Percentiles rank a stretch among this genome's conserved stretches.
Evolutionary conservation across 2,329 filamentous ascomycete genomes (phyloP).

Genomic region (Aureobasidium sp.): DNA sequence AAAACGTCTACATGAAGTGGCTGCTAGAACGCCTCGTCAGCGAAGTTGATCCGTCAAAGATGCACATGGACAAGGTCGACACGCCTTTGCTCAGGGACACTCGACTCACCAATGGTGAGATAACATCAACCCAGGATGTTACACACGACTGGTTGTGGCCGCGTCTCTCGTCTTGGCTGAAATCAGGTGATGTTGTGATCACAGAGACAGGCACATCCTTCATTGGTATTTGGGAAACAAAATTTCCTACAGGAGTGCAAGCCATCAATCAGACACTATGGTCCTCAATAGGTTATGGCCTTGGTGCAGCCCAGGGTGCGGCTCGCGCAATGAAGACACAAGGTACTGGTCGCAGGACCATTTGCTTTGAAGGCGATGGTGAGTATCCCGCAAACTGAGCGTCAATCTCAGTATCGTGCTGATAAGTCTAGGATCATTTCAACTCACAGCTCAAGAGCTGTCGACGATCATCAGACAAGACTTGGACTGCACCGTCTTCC

Average conservation of each 20-base stretch:
- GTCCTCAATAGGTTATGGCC: conserved; percentile 58
- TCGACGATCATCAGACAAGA: conserved; percentile 72
- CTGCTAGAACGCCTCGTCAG: neutral
- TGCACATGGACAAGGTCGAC: conserved; percentile 14
- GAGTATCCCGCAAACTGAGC: conserved; percentile 52
- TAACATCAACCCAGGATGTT: conserved; percentile 26
- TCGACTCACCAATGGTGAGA: conserved; percentile 27
- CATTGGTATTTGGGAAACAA: conserved; percentile 80
- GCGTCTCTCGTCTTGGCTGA: conserved; percentile 62
- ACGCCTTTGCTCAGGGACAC: conserved; percentile 8
- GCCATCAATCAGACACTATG: conserved; percentile 73
- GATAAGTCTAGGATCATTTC: conserved; percentile 51
- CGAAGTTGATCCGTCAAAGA: neutral
- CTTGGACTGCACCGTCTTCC: conserved; percentile 71
- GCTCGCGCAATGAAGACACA: conserved; percentile 55
- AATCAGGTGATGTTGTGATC: conserved; percentile 65
- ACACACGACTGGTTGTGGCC: conserved; percentile 73
- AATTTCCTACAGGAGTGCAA: conserved; percentile 68
- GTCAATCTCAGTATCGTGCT: no score
- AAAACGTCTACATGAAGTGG: conserved; percentile 37
- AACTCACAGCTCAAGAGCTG: conserved; percentile 76
- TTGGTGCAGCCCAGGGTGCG: conserved; percentile 57
- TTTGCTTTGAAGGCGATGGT: conserved; percentile 10
- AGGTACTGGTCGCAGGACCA: conserved; percentile 13
- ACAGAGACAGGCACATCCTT: conserved; percentile 85